Percentiles rank a stretch among this genome's conserved stretches.
phyloP scores from a whole-genome alignment of 1,284 basidiomycete genomes.

The Pterula multifida region DNA sequence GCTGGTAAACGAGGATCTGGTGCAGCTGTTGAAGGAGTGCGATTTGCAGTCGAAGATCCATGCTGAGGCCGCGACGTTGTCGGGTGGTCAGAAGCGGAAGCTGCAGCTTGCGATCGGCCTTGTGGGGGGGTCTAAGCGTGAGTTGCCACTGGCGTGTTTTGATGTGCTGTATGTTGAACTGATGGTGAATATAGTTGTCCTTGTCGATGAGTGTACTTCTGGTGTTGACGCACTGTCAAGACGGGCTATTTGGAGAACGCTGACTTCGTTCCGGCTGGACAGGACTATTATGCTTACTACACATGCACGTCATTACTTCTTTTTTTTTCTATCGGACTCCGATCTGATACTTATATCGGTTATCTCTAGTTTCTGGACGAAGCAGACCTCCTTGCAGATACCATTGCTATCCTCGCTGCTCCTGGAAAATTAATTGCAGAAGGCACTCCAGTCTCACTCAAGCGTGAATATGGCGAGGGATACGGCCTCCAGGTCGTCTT shows the following conservation, averaged over 20 bases:
- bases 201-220: slow-evolving; percentile 43
- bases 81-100: slow-evolving; percentile 76
- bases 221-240: slow-evolving; percentile 74
- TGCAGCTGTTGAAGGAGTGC: slow-evolving; percentile 55
- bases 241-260: slow-evolving; percentile 64
- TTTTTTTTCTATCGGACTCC: neutral
- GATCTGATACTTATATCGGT: neutral
- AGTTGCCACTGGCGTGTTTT: slow-evolving; percentile 10
- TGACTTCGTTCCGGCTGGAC: slow-evolving; percentile 53
- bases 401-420: slow-evolving; percentile 63
- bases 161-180: slow-evolving; percentile 39
- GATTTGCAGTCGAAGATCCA: slow-evolving; percentile 59
- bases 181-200: slow-evolving; percentile 24
- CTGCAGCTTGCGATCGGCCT: slow-evolving; percentile 70
- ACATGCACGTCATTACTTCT: slow-evolving; percentile 30
- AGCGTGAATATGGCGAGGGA: slow-evolving; percentile 58
- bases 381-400: slow-evolving; percentile 67
- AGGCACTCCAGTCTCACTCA: slow-evolving; percentile 63
- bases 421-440: slow-evolving; percentile 66
- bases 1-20: slow-evolving; percentile 37
- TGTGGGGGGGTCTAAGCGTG: slow-evolving; percentile 61
- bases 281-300: slow-evolving; percentile 61
- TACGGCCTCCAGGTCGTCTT: slow-evolving; percentile 52
- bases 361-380: slow-evolving; percentile 57
- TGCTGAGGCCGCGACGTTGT: slow-evolving; percentile 51